phyloP scores from a whole-genome alignment of 495 filamentous ascomycete species.

The Mytilinidion resinicola region DNA sequence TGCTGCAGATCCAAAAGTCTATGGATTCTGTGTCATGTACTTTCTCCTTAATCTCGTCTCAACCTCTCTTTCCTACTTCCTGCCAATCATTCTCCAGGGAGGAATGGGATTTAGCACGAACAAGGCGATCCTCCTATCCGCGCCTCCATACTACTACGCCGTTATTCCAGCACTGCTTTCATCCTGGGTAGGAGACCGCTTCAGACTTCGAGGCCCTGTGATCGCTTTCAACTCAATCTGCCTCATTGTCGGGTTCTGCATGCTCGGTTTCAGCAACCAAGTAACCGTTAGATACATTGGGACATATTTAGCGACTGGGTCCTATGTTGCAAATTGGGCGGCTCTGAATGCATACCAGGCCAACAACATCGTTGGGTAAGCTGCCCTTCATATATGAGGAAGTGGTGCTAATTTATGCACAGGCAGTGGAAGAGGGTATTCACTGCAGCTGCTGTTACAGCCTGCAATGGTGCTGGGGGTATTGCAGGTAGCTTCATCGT shows the following conservation, averaged over 20 bases:
- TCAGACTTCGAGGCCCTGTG: constrained; percentile 57
- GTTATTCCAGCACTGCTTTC: constrained; percentile 64
- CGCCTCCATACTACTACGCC: constrained; percentile 72
- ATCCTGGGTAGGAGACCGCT: constrained; percentile 61
- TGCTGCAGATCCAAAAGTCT: constrained; percentile 63
- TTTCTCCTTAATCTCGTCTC: constrained; percentile 70
- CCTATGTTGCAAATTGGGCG: constrained; percentile 76
- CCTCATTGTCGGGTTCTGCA: constrained; percentile 65
- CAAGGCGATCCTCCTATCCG: constrained; percentile 62
- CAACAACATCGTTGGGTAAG: constrained; percentile 56
- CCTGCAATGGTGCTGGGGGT: constrained; percentile 67
- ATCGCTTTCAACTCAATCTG: constrained; percentile 69
- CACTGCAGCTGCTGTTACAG: constrained; percentile 60
- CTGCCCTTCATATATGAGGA: not conserved
- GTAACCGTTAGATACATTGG: constrained; percentile 67
- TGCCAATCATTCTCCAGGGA: constrained; percentile 64
- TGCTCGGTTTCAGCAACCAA: constrained; percentile 65
- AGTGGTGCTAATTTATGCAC: not conserved
- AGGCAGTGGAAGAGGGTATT: constrained; percentile 73
- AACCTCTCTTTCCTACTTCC: constrained; percentile 56
- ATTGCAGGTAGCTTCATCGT: constrained; percentile 75
- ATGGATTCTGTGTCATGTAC: constrained; percentile 65
- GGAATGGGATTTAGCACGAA: constrained; percentile 67
- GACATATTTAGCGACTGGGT: constrained; percentile 68
- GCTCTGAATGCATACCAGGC: constrained; percentile 67